These are phyloP conservation scores for Paecilomyces sp. DNA, from an alignment of 2,329 filamentous ascomycete species.

Conservation along the genomic window DNA sequence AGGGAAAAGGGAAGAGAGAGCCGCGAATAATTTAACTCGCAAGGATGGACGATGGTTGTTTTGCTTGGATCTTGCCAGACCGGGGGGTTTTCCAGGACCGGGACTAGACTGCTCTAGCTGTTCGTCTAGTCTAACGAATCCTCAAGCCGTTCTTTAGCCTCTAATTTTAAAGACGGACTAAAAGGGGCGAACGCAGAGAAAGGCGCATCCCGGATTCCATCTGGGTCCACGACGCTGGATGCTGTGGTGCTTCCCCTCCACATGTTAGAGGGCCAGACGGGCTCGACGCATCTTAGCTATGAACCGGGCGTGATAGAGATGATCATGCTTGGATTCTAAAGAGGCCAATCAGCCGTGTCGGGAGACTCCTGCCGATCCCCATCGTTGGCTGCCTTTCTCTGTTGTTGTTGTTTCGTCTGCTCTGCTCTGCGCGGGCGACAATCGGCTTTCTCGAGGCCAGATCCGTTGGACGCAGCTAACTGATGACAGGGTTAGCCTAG, in stretches of 20 bases:
- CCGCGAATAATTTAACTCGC: neutral
- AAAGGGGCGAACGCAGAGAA: neutral
- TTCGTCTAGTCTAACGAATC: neutral
- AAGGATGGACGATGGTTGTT: neutral
- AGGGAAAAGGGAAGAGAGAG: neutral
- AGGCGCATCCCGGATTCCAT: neutral
- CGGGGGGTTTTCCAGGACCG: neutral
- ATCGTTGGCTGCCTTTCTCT: neutral
- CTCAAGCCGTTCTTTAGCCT: neutral
- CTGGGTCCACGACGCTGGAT: neutral
- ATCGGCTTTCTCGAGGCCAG: neutral
- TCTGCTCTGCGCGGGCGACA: neutral
- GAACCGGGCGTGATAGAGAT: neutral
- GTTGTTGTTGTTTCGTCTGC: neutral
- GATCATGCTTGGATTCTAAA: too few species aligned
- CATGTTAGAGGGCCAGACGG: neutral
- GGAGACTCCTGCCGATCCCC: neutral
- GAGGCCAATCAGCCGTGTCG: neutral
- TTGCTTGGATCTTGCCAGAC: neutral
- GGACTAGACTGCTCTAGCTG: neutral
- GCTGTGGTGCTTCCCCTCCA: neutral
- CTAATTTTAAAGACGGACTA: neutral
- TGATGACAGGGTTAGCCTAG: neutral
- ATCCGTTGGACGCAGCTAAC: neutral
- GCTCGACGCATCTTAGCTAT: neutral